Conservation (phyloP, 2,329 filamentous ascomycete genomes). For the Colletotrichum sp. region DNA sequence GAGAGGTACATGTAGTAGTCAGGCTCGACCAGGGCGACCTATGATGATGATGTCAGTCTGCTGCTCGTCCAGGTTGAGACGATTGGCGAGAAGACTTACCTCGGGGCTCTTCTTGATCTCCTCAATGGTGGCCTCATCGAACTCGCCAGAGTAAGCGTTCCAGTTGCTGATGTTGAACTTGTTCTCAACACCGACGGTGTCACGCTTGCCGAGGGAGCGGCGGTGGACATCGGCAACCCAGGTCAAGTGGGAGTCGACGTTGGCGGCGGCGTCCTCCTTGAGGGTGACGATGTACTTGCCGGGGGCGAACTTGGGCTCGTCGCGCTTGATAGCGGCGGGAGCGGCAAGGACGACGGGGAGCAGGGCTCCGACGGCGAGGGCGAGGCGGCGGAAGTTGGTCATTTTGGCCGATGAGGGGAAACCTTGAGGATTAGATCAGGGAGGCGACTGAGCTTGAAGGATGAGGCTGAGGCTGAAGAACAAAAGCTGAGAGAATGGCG, state of each 20-base stretch:
- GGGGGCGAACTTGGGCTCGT: conserved; percentile 35
- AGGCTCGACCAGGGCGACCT: conserved; percentile 38
- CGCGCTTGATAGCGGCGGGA: conserved; percentile 31
- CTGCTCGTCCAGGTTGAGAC: not conserved
- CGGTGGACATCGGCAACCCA: conserved; percentile 35
- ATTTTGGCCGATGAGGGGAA: conserved; percentile 23
- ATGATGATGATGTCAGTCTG: conserved; percentile 27
- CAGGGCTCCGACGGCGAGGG: conserved; percentile 34
- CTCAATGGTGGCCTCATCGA: conserved; percentile 45
- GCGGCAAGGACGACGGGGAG: conserved; percentile 30
- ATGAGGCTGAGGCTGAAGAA: conserved; percentile 1
- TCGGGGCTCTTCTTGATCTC: conserved; percentile 43
- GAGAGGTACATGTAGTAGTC: conserved; percentile 32
- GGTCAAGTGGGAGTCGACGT: conserved; percentile 31
- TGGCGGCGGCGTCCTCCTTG: conserved; percentile 37
- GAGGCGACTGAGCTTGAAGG: not conserved
- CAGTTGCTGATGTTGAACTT: conserved; percentile 33
- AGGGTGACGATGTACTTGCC: conserved; percentile 53
- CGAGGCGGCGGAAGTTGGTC: conserved; percentile 34
- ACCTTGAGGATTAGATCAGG: not conserved
- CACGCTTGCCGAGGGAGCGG: conserved; percentile 35
- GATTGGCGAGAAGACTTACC: conserved; percentile 39
- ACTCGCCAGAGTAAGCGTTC: conserved; percentile 48
- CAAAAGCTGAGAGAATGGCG: not conserved
- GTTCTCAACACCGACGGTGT: conserved; percentile 16